These are phyloP conservation scores for Candida sithepensis DNA, from an alignment of 805 yeast species.

Conservation along the genomic window DNA sequence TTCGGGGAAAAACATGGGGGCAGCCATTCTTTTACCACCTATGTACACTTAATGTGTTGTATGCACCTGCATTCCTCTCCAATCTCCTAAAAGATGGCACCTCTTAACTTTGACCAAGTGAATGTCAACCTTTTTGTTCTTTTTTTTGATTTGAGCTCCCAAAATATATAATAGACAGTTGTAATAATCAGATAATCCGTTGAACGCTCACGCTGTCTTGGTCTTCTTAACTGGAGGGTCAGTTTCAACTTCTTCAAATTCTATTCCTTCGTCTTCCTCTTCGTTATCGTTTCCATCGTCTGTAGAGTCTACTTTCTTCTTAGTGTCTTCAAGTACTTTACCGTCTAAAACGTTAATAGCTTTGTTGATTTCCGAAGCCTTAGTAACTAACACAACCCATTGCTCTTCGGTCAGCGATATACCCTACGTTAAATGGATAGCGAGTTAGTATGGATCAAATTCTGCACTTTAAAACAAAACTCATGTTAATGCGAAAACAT, in stretches of 20 bases:
- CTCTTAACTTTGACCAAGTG: too few species aligned
- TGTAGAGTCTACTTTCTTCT: conserved; percentile 20
- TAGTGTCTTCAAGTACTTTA: conserved; percentile 14
- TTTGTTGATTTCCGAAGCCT: conserved; percentile 43
- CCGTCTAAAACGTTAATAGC: conserved; percentile 37
- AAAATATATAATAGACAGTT: too few species aligned
- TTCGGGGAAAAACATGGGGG: too few species aligned
- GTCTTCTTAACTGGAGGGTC: conserved; percentile 8
- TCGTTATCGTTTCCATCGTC: conserved; percentile 1
- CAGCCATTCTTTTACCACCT: too few species aligned
- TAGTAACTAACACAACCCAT: conserved; percentile 47
- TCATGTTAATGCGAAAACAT: neutral
- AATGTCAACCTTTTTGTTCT: too few species aligned
- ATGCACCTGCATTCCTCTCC: too few species aligned
- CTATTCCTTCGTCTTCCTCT: conserved; percentile 20
- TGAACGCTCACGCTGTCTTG: neutral
- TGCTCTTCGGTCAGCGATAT: conserved; percentile 55
- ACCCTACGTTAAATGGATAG: conserved; percentile 34
- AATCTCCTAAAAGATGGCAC: too few species aligned
- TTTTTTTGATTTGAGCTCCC: too few species aligned
- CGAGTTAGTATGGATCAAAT: conserved; percentile 5
- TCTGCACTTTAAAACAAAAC: too few species aligned
- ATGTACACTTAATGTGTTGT: too few species aligned
- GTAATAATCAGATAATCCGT: too few species aligned
- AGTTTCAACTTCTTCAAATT: conserved; percentile 19